phyloP scores from a whole-genome alignment of 202 grass and related monocot species.

The Setaria italica region DNA sequence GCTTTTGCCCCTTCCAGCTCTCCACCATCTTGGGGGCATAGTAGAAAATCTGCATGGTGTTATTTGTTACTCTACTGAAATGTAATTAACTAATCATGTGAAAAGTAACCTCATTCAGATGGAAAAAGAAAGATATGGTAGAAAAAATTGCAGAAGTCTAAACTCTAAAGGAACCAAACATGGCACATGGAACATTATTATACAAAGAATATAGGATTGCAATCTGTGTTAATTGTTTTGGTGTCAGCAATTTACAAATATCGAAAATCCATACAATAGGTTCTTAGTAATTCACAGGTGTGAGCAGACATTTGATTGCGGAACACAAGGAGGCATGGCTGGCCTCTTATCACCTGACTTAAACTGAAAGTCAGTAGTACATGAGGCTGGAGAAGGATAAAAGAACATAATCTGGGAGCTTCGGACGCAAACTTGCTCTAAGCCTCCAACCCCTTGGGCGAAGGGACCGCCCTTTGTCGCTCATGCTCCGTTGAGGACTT shows the following conservation, averaged over 20 bases:
- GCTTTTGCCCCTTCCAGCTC: conserved; percentile 99
- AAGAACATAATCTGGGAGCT: too few species aligned
- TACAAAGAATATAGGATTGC: not conserved
- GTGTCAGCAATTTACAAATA: not conserved
- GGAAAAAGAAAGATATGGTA: not conserved
- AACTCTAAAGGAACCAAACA: not conserved
- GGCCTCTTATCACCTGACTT: not conserved
- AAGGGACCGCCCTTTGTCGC: too few species aligned
- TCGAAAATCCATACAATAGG: not conserved
- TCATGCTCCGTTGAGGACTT: too few species aligned
- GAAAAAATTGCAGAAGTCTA: not conserved
- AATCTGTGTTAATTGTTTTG: not conserved
- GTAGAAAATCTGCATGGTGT: conserved; percentile 79
- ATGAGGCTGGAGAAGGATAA: too few species aligned
- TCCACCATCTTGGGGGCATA: conserved; percentile 95
- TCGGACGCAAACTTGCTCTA: too few species aligned
- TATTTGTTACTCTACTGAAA: conserved; percentile 34
- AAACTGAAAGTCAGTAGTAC: not conserved
- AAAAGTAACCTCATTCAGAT: not conserved
- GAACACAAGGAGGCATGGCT: not conserved
- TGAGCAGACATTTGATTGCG: not conserved
- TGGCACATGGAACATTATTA: conserved; percentile 16
- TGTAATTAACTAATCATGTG: conserved; percentile 24
- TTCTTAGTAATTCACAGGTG: not conserved
- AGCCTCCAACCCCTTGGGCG: too few species aligned